Conservation (phyloP, 1,139 yeast species). For the Blastobotrys capitulatus region DNA sequence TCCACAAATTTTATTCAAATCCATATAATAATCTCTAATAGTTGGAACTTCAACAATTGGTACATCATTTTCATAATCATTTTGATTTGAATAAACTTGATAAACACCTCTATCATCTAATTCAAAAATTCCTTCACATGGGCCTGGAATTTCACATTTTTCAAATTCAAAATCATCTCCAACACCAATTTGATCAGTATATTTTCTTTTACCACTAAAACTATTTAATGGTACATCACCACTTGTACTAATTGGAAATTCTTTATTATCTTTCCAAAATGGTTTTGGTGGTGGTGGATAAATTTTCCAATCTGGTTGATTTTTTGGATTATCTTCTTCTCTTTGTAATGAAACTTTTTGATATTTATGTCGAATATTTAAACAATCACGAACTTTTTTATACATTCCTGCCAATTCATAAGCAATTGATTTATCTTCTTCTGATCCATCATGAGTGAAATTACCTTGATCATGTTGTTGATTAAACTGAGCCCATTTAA, state of each 20-base stretch:
- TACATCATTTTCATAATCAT: slow-evolving; percentile 27
- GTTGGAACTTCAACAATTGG: slow-evolving; percentile 63
- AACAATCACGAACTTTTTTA: slow-evolving; percentile 62
- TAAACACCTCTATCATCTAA: slow-evolving; percentile 62
- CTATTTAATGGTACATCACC: neutral
- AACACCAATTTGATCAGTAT: slow-evolving; percentile 24
- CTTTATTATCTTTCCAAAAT: slow-evolving; percentile 53
- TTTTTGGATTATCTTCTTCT: slow-evolving; percentile 78
- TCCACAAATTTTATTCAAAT: slow-evolving; percentile 62
- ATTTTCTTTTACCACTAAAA: slow-evolving; percentile 15
- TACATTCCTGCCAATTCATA: slow-evolving; percentile 68
- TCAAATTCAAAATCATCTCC: slow-evolving; percentile 56
- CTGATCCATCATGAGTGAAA: slow-evolving; percentile 22
- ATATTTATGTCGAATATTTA: slow-evolving; percentile 73
- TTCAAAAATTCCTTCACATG: slow-evolving; percentile 44
- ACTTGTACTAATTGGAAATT: slow-evolving; percentile 1
- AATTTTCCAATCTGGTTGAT: slow-evolving; percentile 61
- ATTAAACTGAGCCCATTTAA: slow-evolving; percentile 16
- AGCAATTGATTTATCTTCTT: slow-evolving; percentile 59
- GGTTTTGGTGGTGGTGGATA: slow-evolving; percentile 96
- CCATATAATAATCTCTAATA: slow-evolving; percentile 75
- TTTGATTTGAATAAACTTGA: slow-evolving; percentile 48
- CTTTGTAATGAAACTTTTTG: slow-evolving; percentile 66
- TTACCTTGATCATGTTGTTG: slow-evolving; percentile 26
- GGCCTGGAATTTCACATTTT: slow-evolving; percentile 61